These are phyloP conservation scores for Gonium pectorale DNA, from an alignment of 139 green algal species.

Conservation along the genomic window DNA sequence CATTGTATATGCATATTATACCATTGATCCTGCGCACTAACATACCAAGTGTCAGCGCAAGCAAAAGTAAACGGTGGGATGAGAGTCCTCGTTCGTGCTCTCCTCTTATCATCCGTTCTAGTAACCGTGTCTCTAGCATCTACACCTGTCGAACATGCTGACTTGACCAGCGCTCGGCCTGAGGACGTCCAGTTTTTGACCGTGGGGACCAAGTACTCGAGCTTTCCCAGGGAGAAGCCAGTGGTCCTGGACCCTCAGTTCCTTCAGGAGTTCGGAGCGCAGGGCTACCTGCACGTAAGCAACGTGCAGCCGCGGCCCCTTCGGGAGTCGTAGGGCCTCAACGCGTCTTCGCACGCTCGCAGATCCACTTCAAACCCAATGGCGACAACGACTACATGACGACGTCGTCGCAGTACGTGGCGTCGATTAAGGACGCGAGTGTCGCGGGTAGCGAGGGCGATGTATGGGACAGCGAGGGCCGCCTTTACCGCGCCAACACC, in stretches of 20 bases:
- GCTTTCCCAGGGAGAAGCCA: background rate
- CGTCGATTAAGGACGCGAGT: background rate
- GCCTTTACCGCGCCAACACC: background rate
- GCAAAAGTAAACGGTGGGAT: no score
- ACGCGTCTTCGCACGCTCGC: background rate
- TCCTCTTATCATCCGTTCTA: no score
- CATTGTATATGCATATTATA: no score
- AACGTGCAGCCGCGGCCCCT: background rate
- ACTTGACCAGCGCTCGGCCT: no score
- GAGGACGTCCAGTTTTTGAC: background rate
- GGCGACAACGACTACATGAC: background rate
- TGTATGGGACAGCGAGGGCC: background rate
- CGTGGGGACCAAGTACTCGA: background rate
- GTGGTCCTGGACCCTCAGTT: background rate
- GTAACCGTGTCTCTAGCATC: no score
- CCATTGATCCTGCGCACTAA: no score
- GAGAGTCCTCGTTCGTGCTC: no score
- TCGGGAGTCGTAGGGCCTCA: background rate
- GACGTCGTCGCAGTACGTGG: background rate
- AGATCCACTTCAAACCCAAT: background rate
- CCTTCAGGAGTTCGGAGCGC: background rate
- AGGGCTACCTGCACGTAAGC: background rate
- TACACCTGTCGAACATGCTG: no score
- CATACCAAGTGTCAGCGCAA: no score
- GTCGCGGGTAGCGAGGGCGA: background rate